Percentiles rank a stretch among this genome's conserved stretches.
Evolutionary conservation across 441 rosid species (phyloP).

Genomic region (Manihot esculenta): DNA sequence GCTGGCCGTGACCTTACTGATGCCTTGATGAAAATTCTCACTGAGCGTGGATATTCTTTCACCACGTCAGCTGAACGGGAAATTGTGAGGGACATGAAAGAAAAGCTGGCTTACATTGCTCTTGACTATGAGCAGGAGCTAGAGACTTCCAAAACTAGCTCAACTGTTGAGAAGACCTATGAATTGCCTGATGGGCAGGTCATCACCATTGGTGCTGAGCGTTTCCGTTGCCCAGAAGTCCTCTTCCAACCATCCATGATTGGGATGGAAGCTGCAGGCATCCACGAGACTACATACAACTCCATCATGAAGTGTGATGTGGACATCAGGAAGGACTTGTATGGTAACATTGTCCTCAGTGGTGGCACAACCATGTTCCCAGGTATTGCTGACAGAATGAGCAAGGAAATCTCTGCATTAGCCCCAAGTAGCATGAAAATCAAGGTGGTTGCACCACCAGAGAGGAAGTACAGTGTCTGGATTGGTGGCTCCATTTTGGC

Average conservation of each 20-base stretch:
- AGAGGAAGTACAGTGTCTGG: constrained; percentile 78
- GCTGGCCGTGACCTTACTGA: constrained; percentile 82
- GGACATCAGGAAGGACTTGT: constrained; percentile 68
- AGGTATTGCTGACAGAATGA: constrained; percentile 76
- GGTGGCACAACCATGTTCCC: constrained; percentile 84
- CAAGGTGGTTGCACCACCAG: constrained; percentile 77
- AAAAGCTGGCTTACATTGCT: constrained; percentile 69
- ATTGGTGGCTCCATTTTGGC: constrained; percentile 75
- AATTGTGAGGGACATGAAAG: constrained; percentile 81
- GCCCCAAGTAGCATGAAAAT: constrained; percentile 81
- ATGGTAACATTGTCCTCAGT: constrained; percentile 68
- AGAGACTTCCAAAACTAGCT: constrained; percentile 67
- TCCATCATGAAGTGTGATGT: constrained; percentile 80
- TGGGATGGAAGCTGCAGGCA: constrained; percentile 76
- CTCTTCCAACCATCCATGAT: constrained; percentile 81
- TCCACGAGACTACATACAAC: constrained; percentile 71
- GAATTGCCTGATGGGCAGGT: constrained; percentile 77
- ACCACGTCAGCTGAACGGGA: constrained; percentile 80
- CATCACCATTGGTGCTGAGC: constrained; percentile 73
- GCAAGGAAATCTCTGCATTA: constrained; percentile 68
- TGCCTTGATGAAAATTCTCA: constrained; percentile 64
- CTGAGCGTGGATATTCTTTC: constrained; percentile 80
- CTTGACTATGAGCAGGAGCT: constrained; percentile 75
- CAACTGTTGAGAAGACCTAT: constrained; percentile 67
- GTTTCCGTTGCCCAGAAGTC: constrained; percentile 80